Conservation (phyloP, 164 flowering plant species). For the Akebia trifoliata region DNA sequence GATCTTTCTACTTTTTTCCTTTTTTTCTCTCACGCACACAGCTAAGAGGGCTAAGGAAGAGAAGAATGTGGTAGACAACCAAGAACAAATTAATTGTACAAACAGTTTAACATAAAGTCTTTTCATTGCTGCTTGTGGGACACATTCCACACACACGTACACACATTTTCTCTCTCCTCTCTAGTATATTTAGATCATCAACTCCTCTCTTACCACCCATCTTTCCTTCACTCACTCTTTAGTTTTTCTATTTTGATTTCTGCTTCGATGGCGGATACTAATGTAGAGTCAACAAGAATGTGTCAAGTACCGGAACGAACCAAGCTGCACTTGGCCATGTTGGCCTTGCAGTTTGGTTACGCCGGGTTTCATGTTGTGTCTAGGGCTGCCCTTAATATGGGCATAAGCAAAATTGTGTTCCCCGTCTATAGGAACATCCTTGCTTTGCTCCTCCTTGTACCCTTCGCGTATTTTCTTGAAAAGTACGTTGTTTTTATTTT, state of each 20-base stretch:
- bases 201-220: background rate
- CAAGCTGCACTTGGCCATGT: constrained; percentile 91
- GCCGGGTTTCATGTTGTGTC: constrained; percentile 98
- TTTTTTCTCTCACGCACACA: constrained; percentile 5
- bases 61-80: constrained; percentile 58
- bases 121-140: constrained; percentile 25
- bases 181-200: constrained; percentile 7
- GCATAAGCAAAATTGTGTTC: constrained; percentile 88
- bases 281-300: constrained; percentile 33
- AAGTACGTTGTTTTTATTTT: constrained; percentile 39
- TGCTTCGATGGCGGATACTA: constrained; percentile 51
- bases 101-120: constrained; percentile 36
- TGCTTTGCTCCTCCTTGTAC: constrained; percentile 73
- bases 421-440: constrained; percentile 92
- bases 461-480: constrained; percentile 92
- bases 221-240: background rate
- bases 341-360: constrained; percentile 98
- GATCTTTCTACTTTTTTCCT: background rate
- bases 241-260: background rate
- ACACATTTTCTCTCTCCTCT: background rate
- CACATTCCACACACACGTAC: constrained; percentile 3
- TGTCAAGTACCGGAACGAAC: constrained; percentile 64
- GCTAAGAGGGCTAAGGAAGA: constrained; percentile 7
- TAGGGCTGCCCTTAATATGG: constrained; percentile 95
- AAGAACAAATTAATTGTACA: constrained; percentile 21